These are phyloP conservation scores for Dactylonectria macrodidyma DNA, from an alignment of 2,329 filamentous ascomycete genomes.

Conservation along the genomic window DNA sequence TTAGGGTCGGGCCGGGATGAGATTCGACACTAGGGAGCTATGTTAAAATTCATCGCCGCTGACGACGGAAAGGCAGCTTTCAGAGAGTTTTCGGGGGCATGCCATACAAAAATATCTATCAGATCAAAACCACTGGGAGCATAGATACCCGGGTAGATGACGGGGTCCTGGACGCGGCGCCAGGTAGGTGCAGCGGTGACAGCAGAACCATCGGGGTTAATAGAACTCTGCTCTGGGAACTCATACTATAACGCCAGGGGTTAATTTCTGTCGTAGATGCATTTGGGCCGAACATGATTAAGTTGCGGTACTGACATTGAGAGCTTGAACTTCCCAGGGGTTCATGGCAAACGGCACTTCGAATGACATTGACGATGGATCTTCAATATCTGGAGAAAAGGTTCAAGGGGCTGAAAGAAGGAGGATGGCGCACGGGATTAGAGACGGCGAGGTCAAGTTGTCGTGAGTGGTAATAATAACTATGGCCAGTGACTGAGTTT, in stretches of 20 bases:
- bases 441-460: not conserved
- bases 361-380: constrained; percentile 30
- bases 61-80: not conserved
- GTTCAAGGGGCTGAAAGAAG: constrained; percentile 24
- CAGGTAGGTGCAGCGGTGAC: constrained; percentile 39
- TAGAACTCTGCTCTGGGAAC: constrained; percentile 43
- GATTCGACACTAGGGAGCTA: constrained; percentile 67
- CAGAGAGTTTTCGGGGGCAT: not conserved
- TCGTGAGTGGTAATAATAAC: not conserved
- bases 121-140: constrained; percentile 69
- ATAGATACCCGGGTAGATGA: constrained; percentile 72
- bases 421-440: constrained; percentile 7
- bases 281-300: not conserved
- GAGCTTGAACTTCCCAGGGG: constrained; percentile 46
- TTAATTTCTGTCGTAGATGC: constrained; percentile 24
- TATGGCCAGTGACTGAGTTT: not conserved
- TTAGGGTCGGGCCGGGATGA: constrained; percentile 79
- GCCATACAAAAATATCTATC: constrained; percentile 68
- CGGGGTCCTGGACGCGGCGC: constrained; percentile 56
- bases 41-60: constrained; percentile 5
- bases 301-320: constrained; percentile 39
- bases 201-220: constrained; percentile 40
- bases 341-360: constrained; percentile 41
- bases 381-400: constrained; percentile 1
- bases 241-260: constrained; percentile 39